Conservation (phyloP, 805 yeast species). For the Clavispora fructus region DNA sequence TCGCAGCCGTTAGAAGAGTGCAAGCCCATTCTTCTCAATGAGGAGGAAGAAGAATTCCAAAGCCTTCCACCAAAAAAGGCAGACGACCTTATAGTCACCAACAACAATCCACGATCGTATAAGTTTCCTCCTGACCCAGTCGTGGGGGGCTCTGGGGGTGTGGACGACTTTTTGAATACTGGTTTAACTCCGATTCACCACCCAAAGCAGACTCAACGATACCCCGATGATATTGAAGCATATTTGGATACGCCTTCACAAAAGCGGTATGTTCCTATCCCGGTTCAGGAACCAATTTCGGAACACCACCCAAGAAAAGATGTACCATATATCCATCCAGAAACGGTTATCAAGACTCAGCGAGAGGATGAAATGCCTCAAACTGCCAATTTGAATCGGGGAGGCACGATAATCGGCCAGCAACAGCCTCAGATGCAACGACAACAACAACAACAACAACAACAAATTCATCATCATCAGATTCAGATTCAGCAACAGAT, state of each 20-base stretch:
- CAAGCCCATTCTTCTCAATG: slow-evolving; percentile 22
- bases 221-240: slow-evolving; percentile 33
- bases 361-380: neutral
- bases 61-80: slow-evolving; percentile 5
- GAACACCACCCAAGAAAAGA: neutral
- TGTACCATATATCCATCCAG: slow-evolving; percentile 5
- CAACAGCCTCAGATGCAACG: neutral
- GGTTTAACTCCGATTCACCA: slow-evolving; percentile 11
- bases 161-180: slow-evolving; percentile 2
- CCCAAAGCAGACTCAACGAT: slow-evolving; percentile 8
- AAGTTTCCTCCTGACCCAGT: slow-evolving; percentile 51
- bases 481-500: neutral
- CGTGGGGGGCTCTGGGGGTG: slow-evolving; percentile 8
- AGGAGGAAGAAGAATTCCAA: slow-evolving; percentile 18
- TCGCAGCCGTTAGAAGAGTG: slow-evolving; percentile 14
- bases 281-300: slow-evolving; percentile 32
- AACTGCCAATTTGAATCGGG: neutral
- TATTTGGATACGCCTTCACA: slow-evolving; percentile 13
- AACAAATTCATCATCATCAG: neutral
- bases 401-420: neutral
- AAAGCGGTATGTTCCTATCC: slow-evolving; percentile 35
- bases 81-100: slow-evolving; percentile 45
- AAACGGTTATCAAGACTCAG: neutral
- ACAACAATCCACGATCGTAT: slow-evolving; percentile 42
- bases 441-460: neutral